A percentile compares a stretch with the other conserved stretches of the same genome.
Conservation (phyloP, 2,329 filamentous ascomycete genomes). For the Xylaria sp. region DNA sequence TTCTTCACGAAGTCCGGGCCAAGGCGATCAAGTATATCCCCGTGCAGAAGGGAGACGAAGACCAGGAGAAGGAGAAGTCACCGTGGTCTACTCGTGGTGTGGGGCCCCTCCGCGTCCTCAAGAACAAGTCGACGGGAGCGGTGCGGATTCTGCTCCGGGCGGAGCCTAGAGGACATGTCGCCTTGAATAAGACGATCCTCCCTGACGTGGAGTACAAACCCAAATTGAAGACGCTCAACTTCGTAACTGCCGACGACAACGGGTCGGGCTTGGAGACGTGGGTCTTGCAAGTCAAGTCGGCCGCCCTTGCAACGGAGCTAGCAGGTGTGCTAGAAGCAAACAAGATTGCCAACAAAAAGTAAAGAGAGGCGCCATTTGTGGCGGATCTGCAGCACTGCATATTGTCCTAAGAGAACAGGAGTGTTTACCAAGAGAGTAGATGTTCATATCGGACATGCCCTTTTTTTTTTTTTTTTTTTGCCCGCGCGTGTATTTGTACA, state of each 20-base stretch:
- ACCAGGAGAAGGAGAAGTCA: constrained; percentile 63
- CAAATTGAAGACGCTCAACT: constrained; percentile 69
- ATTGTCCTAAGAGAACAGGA: not conserved
- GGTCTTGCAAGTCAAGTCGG: constrained; percentile 76
- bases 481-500: constrained; percentile 18
- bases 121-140: constrained; percentile 75
- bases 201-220: constrained; percentile 71
- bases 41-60: constrained; percentile 58
- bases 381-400: not conserved
- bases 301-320: constrained; percentile 62
- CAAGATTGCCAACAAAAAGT: constrained; percentile 68
- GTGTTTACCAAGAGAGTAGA: not conserved
- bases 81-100: constrained; percentile 77
- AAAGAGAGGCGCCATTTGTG: constrained; percentile 8
- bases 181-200: constrained; percentile 76
- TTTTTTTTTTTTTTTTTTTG: not conserved
- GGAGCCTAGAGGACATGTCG: constrained; percentile 79
- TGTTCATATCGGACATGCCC: not conserved
- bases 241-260: constrained; percentile 67
- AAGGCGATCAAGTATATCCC: constrained; percentile 73
- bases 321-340: constrained; percentile 63
- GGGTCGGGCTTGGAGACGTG: constrained; percentile 74
- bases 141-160: constrained; percentile 77
- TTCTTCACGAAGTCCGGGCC: constrained; percentile 75
- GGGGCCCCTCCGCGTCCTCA: constrained; percentile 77